Conservation (phyloP, 176 grass and related monocot species). For the Bothriochloa decipiens region DNA sequence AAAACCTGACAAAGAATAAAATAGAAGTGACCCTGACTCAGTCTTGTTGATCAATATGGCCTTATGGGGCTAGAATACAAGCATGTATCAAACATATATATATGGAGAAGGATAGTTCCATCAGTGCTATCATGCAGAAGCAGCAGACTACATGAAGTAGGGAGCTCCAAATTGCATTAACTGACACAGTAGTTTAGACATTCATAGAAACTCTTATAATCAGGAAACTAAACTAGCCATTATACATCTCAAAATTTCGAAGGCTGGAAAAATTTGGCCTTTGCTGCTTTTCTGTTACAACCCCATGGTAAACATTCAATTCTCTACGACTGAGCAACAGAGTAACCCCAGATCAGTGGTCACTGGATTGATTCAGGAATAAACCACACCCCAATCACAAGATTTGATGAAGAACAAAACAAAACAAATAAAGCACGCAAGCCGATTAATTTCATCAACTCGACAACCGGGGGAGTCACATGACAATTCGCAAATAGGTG, state of each 20-base stretch:
- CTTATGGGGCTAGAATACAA: neutral
- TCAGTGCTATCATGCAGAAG: neutral
- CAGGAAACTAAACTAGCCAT: neutral
- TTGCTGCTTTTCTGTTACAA: slow-evolving; percentile 2
- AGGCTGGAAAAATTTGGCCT: neutral
- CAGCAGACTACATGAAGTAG: neutral
- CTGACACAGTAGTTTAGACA: neutral
- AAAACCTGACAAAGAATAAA: slow-evolving; percentile 52
- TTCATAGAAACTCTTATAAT: neutral
- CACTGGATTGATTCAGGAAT: neutral
- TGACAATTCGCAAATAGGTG: neutral
- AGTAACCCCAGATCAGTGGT: neutral
- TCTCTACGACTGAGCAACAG: neutral
- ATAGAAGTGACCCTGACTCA: neutral
- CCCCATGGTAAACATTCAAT: neutral
- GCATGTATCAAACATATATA: neutral
- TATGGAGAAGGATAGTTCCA: neutral
- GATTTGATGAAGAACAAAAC: neutral
- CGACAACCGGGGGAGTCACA: neutral
- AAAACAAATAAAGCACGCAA: neutral
- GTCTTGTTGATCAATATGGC: slow-evolving; percentile 12
- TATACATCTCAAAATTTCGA: neutral
- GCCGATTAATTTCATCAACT: slow-evolving; percentile 7
- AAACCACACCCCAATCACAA: neutral
- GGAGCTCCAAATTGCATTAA: neutral